Percentiles rank a stretch among this genome's conserved stretches.
These are phyloP conservation scores for Aspergillus sp. DNA, from an alignment of 2,329 filamentous ascomycete genomes.

Conservation along the genomic window DNA sequence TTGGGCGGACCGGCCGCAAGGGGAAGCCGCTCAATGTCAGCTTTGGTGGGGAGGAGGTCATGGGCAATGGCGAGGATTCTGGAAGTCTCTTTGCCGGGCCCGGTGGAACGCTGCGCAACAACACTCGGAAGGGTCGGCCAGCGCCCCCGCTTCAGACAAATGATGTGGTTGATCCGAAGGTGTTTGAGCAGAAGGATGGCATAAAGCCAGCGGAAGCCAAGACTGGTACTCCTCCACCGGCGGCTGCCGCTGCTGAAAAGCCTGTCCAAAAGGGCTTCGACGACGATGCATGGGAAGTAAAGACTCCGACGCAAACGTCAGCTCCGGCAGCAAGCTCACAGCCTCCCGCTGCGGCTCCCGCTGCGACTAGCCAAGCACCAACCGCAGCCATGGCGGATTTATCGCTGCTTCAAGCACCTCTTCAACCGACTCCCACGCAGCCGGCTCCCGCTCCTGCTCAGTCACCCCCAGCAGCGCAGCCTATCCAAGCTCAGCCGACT, in stretches of 20 bases:
- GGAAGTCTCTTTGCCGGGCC: slow-evolving; percentile 87
- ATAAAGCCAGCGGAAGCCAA: slow-evolving; percentile 42
- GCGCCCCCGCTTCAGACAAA: slow-evolving; percentile 82
- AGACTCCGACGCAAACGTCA: slow-evolving; percentile 65
- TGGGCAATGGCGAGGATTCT: slow-evolving; percentile 58
- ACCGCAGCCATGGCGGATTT: slow-evolving; percentile 71
- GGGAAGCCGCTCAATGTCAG: slow-evolving; percentile 57
- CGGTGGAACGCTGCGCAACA: slow-evolving; percentile 87
- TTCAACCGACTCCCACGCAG: slow-evolving; percentile 54
- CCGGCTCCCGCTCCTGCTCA: slow-evolving; percentile 49
- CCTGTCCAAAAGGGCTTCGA: slow-evolving; percentile 70
- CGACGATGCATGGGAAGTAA: slow-evolving; percentile 96
- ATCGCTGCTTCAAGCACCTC: slow-evolving; percentile 60
- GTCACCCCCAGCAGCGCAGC: slow-evolving; percentile 42
- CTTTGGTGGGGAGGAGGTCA: slow-evolving; percentile 53
- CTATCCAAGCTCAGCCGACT: slow-evolving; percentile 38
- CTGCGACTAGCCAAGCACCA: slow-evolving; percentile 29
- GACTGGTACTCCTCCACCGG: slow-evolving; percentile 51
- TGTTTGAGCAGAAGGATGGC: slow-evolving; percentile 67
- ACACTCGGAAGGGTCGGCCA: slow-evolving; percentile 88
- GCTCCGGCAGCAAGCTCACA: slow-evolving; percentile 31
- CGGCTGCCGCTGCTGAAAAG: slow-evolving; percentile 49
- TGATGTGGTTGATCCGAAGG: slow-evolving; percentile 83
- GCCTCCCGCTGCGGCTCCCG: slow-evolving; percentile 31
- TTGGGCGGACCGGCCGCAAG: slow-evolving; percentile 59